Evolutionary conservation across 768 basidiomycete species (phyloP).

Genomic region (Cubamyces sp.): DNA sequence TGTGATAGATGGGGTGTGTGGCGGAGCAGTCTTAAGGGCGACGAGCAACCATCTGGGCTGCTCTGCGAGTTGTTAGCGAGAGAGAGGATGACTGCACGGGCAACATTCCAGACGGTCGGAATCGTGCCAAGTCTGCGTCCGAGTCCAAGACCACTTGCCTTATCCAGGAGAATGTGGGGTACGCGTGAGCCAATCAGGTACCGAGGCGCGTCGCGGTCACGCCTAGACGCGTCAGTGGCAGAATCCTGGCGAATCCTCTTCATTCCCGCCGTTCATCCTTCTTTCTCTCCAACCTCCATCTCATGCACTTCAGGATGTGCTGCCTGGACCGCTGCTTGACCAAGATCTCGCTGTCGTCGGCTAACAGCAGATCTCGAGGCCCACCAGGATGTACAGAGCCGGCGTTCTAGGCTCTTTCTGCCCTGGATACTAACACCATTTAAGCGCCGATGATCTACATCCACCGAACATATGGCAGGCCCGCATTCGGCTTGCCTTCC

Average conservation of each 20-base stretch:
- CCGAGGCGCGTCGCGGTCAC: slow-evolving; percentile 20
- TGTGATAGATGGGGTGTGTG: not conserved
- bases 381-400: not conserved
- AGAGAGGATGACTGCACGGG: not conserved
- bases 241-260: not conserved
- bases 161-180: not conserved
- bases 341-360: not conserved
- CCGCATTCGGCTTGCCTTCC: not conserved
- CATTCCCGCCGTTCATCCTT: not conserved
- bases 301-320: not conserved
- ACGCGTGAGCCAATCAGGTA: slow-evolving; percentile 10
- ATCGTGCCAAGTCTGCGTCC: too few species aligned
- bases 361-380: not conserved
- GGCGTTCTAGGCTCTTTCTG: slow-evolving; percentile 9
- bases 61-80: not conserved
- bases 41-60: slow-evolving; percentile 2
- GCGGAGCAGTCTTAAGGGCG: not conserved
- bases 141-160: not conserved
- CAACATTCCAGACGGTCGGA: slow-evolving; percentile 6
- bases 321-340: not conserved
- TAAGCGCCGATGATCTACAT: slow-evolving; percentile 13
- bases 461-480: slow-evolving; percentile 10
- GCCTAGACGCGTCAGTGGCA: slow-evolving; percentile 18
- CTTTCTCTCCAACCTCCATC: not conserved
- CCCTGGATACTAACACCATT: slow-evolving; percentile 13